phyloP scores from a whole-genome alignment of 371 early-diverging fungal species.

The Apophysomyces variabilis region DNA sequence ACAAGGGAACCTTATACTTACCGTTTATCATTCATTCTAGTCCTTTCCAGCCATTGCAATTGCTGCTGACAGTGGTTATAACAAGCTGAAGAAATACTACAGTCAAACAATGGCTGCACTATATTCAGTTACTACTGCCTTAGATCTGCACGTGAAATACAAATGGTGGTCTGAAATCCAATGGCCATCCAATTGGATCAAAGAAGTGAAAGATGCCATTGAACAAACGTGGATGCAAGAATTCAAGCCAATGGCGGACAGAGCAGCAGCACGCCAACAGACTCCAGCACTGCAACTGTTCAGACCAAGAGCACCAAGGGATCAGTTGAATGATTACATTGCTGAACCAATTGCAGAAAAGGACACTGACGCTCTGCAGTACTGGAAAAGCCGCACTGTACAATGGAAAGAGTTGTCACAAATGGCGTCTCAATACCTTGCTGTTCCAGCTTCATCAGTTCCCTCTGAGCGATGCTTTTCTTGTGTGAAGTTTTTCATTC shows the following conservation, averaged over 20 bases:
- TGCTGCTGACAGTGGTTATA: too few relatives aligned
- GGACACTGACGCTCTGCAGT: background rate
- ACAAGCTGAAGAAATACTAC: too few relatives aligned
- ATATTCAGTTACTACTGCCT: background rate
- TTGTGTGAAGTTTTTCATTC: background rate
- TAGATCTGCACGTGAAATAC: background rate
- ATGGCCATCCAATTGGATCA: background rate
- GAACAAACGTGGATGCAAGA: background rate
- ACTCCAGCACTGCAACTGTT: background rate
- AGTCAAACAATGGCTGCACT: too few relatives aligned
- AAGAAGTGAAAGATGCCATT: background rate
- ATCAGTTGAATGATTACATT: background rate
- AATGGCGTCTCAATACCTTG: background rate
- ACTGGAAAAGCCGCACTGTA: background rate
- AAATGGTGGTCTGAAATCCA: background rate
- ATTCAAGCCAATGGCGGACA: background rate
- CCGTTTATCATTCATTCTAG: too few relatives aligned
- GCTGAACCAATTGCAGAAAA: background rate
- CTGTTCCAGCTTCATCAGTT: background rate
- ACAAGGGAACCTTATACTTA: too few relatives aligned
- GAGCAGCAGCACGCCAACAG: background rate
- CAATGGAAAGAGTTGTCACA: background rate
- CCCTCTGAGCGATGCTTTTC: background rate
- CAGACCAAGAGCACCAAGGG: background rate
- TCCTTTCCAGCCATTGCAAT: too few relatives aligned